Evolutionary conservation across 495 filamentous ascomycete species (phyloP).

Genomic region (Mytilinidion resinicola): DNA sequence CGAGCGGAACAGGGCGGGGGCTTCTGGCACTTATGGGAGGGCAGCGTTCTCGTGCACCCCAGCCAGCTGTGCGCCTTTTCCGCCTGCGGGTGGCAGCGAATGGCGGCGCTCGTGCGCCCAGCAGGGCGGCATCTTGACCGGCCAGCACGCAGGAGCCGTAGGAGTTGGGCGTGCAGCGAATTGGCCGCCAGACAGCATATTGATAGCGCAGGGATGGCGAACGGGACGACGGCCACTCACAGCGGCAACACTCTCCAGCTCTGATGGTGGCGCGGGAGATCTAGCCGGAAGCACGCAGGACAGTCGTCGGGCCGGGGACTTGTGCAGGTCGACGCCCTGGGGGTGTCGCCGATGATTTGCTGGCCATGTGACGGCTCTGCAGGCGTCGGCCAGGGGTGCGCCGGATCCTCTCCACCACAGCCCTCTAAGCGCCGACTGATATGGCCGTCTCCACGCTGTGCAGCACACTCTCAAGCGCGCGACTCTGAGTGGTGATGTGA

Average conservation of each 20-base stretch:
- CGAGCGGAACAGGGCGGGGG: constrained; percentile 4
- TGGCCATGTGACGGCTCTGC: constrained; percentile 10
- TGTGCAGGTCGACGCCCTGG: background rate
- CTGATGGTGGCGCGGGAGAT: constrained; percentile 3
- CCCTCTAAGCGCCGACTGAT: background rate
- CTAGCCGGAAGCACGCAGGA: constrained; percentile 3
- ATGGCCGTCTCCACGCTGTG: background rate
- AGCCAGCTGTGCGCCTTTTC: background rate
- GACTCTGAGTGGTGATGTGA: constrained; percentile 3
- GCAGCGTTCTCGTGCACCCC: constrained; percentile 4
- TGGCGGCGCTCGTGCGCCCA: constrained; percentile 1
- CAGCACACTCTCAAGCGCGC: background rate
- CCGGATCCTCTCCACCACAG: constrained; percentile 1
- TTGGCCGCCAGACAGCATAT: background rate
- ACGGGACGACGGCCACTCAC: constrained; percentile 12
- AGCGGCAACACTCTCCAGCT: background rate
- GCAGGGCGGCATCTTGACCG: constrained; percentile 5
- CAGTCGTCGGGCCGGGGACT: background rate
- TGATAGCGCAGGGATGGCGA: constrained; percentile 2
- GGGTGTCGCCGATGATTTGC: background rate
- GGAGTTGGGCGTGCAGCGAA: constrained; percentile 3
- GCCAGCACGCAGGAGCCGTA: constrained; percentile 7
- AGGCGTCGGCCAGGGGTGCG: constrained; percentile 8
- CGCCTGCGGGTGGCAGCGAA: background rate
- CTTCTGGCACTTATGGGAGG: constrained; percentile 4